Percentiles rank a stretch among this genome's conserved stretches.
Conservation (phyloP, 495 filamentous ascomycete species). For the Penicillium cataractarum region DNA sequence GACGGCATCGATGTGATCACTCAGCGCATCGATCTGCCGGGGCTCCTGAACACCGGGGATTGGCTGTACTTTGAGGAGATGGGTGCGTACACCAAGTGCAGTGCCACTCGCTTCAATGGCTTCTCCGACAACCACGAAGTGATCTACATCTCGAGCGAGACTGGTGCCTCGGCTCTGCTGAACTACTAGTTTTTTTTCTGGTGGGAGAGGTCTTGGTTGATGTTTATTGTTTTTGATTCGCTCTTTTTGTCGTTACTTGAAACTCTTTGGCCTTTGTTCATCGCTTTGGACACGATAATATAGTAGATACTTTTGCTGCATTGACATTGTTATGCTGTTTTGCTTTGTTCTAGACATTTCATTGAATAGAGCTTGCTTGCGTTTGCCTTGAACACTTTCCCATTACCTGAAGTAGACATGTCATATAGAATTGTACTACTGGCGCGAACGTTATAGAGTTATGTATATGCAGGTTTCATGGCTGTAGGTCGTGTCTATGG, state of each 20-base stretch:
- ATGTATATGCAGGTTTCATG: neutral
- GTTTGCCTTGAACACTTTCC: neutral
- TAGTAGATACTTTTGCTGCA: slow-evolving; percentile 7
- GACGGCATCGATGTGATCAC: slow-evolving; percentile 95
- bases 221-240: slow-evolving; percentile 9
- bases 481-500: neutral
- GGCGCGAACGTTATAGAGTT: neutral
- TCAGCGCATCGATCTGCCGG: slow-evolving; percentile 70
- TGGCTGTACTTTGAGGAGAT: slow-evolving; percentile 99
- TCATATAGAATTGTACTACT: neutral
- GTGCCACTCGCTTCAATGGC: slow-evolving; percentile 97
- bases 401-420: neutral
- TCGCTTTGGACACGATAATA: neutral
- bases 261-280: slow-evolving; percentile 3
- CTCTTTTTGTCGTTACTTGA: neutral
- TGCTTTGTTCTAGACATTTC: neutral
- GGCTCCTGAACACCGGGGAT: slow-evolving; percentile 83
- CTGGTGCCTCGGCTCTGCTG: slow-evolving; percentile 78
- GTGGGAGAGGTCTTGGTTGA: neutral
- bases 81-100: slow-evolving; percentile 98
- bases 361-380: slow-evolving; percentile 1
- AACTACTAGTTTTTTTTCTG: slow-evolving; percentile 40
- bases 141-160: slow-evolving; percentile 92
- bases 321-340: neutral
- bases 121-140: slow-evolving; percentile 91